phyloP scores from a whole-genome alignment of 2,329 filamentous ascomycete genomes.

The Elsinoe necatrix region DNA sequence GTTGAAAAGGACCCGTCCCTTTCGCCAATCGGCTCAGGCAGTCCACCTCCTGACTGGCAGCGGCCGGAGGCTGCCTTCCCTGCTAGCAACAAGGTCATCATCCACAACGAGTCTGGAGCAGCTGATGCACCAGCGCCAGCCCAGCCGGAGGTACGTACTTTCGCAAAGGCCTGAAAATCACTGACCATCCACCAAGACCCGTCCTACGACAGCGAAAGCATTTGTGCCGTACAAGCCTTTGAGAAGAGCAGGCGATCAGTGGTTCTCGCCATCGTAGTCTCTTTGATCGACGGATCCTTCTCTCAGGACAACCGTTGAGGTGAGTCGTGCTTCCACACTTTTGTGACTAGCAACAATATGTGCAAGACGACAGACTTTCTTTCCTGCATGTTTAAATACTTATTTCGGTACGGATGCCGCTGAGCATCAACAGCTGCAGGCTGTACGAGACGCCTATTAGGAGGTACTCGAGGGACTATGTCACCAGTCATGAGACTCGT shows the following conservation, averaged over 20 bases:
- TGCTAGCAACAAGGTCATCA: background rate
- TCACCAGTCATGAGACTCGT: background rate
- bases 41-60: background rate
- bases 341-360: background rate
- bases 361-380: background rate
- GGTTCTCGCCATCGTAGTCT: background rate
- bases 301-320: constrained; percentile 14
- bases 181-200: background rate
- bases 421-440: background rate
- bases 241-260: background rate
- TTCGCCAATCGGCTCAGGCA: background rate
- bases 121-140: background rate
- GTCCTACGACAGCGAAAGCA: background rate
- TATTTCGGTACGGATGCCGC: background rate
- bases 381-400: constrained; percentile 1
- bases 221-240: constrained; percentile 1
- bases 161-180: background rate
- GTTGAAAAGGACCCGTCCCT: constrained; percentile 4
- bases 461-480: background rate
- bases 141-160: constrained; percentile 7
- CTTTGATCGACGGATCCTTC: constrained; percentile 5
- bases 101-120: constrained; percentile 2
- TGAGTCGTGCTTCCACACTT: constrained; percentile 8
- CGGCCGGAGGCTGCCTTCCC: background rate
- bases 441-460: background rate